Evolutionary conservation across 2,329 filamentous ascomycete species (phyloP).

Genomic region (Pestalotiopsis sp.): DNA sequence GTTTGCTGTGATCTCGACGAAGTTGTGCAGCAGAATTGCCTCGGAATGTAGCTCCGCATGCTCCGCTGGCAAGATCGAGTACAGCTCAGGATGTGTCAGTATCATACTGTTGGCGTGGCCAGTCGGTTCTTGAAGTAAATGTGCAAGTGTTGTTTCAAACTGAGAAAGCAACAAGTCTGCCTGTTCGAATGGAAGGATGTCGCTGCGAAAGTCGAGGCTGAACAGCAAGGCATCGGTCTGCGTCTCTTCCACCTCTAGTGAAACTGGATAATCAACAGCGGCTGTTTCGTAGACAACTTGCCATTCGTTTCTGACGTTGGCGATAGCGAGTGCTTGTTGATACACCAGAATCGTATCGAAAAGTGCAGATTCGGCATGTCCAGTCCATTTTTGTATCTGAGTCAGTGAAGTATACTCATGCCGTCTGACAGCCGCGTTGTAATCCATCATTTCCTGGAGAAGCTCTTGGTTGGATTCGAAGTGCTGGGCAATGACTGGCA

Average conservation of each 20-base stretch:
- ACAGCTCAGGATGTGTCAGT: constrained; percentile 38
- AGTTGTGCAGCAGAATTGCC: constrained; percentile 70
- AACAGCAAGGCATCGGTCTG: constrained; percentile 52
- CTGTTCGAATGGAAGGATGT: constrained; percentile 69
- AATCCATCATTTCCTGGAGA: constrained; percentile 63
- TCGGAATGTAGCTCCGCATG: constrained; percentile 57
- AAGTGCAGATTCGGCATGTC: constrained; percentile 62
- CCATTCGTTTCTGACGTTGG: constrained; percentile 49
- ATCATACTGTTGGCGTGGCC: constrained; percentile 41
- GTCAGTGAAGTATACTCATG: constrained; percentile 73
- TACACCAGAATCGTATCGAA: constrained; percentile 89
- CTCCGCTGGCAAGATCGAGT: constrained; percentile 68
- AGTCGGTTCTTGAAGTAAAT: constrained; percentile 55
- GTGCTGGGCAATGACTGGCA: constrained; percentile 70
- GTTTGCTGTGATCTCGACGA: constrained; percentile 68
- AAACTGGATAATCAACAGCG: constrained; percentile 76
- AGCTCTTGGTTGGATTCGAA: constrained; percentile 55
- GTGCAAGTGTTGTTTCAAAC: constrained; percentile 66
- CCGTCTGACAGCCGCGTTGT: constrained; percentile 65
- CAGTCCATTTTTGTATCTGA: constrained; percentile 73
- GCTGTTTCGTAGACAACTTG: constrained; percentile 65
- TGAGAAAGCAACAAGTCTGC: constrained; percentile 69
- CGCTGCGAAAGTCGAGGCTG: constrained; percentile 65
- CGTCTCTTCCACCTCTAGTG: constrained; percentile 73
- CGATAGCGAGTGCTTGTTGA: constrained; percentile 50